Percentiles rank a stretch among this genome's conserved stretches.
These are phyloP conservation scores for Gamsiella multidivaricata DNA, from an alignment of 192 early-diverging fungal genomes.

Conservation along the genomic window DNA sequence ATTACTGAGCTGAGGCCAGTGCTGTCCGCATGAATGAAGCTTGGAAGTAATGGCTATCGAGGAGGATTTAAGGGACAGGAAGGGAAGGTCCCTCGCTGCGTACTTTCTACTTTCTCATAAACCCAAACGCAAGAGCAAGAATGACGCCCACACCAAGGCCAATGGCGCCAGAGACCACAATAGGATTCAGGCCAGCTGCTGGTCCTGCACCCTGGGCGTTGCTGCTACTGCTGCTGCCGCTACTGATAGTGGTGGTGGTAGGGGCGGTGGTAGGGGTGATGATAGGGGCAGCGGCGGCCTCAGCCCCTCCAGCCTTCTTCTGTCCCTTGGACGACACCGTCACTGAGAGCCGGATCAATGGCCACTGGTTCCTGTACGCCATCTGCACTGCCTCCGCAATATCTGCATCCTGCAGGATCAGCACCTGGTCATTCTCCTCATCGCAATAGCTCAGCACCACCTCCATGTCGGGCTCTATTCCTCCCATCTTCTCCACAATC, in stretches of 20 bases:
- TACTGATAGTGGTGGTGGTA: background rate
- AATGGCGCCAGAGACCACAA: constrained; percentile 32
- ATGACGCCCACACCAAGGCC: constrained; percentile 42
- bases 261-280: background rate
- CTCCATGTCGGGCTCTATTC: constrained; percentile 22
- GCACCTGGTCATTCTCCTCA: constrained; percentile 88
- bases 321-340: constrained; percentile 21
- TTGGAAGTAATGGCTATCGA: too few relatives aligned
- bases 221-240: background rate
- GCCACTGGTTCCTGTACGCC: constrained; percentile 60
- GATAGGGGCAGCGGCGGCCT: background rate
- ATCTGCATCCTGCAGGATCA: constrained; percentile 78
- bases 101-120: constrained; percentile 52
- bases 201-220: background rate
- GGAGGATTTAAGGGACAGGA: too few relatives aligned
- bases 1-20: too few relatives aligned
- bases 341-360: constrained; percentile 42
- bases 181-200: constrained; percentile 23
- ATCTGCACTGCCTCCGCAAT: constrained; percentile 83
- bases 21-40: too few relatives aligned
- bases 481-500: constrained; percentile 67
- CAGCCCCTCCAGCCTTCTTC: background rate
- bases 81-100: too few relatives aligned
- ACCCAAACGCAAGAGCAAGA: constrained; percentile 28
- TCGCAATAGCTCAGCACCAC: constrained; percentile 74